Evolutionary conservation across 305 asterid genomes (phyloP).

Genomic region (Ilex paraguariensis): DNA sequence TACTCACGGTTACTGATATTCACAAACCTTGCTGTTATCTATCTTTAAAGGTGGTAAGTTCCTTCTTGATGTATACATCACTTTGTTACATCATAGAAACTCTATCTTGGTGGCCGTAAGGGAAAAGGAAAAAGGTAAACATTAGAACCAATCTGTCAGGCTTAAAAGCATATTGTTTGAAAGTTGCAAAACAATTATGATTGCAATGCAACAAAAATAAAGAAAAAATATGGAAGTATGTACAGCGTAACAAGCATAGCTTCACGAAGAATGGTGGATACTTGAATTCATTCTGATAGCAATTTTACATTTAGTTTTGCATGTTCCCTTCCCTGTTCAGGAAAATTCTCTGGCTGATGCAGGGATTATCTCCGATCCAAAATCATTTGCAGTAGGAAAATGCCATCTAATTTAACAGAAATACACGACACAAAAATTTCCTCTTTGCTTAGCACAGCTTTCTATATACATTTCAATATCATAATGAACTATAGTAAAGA

Average conservation of each 20-base stretch:
- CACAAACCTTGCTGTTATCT: conserved; percentile 76
- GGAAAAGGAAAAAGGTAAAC: conserved; percentile 12
- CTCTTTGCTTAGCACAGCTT: conserved; percentile 1
- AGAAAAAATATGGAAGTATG: too few species aligned
- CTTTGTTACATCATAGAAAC: conserved; percentile 90
- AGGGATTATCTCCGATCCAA: conserved; percentile 95
- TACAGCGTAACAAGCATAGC: too few species aligned
- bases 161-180: background rate
- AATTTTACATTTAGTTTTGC: too few species aligned
- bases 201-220: too few species aligned
- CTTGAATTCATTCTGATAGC: too few species aligned
- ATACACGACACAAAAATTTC: conserved; percentile 4
- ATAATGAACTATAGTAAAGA: too few species aligned
- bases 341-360: conserved; percentile 78
- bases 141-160: conserved; percentile 1
- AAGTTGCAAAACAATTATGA: too few species aligned
- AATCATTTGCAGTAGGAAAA: conserved; percentile 94
- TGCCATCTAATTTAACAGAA: conserved; percentile 61
- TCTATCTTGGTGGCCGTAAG: conserved; percentile 86
- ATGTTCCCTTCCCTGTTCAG: conserved; percentile 15
- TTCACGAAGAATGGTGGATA: too few species aligned
- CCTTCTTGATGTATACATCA: conserved; percentile 90
- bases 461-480: background rate
- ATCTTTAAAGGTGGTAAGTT: conserved; percentile 93
- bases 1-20: background rate